Evolutionary conservation across 495 filamentous ascomycete species (phyloP), one percentile per base, ranked within the genome.

Genomic region (Neurospora tetraspora): DNA sequence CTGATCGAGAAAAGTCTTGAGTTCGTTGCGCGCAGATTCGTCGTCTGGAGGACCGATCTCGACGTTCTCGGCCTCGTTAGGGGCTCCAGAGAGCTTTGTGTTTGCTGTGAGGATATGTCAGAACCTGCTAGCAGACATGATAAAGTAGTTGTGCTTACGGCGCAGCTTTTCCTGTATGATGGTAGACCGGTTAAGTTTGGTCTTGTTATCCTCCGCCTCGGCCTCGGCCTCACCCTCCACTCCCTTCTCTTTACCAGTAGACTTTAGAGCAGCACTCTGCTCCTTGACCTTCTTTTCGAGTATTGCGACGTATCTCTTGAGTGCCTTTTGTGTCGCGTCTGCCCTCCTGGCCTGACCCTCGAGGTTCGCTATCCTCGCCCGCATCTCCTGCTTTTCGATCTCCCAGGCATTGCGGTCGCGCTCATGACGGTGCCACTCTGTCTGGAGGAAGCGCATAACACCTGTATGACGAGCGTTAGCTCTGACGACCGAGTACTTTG

Each of bases 351-450:
- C 87, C 70, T 96, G 93, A 71, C 96, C 96, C 79, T 99, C 96
- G 74, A 98, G 86, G 78, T 91, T 90, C n/a, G 94, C 96, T 82
- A 99, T 98, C 80, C 95, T 90, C 74, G 92, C 94, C 83, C 97
- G 98, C 96, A 99, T 99, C 85, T 98, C 96, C 73, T 96, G 96
- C 78, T 93, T 90, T 83, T 99, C 96, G 79, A 99, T 99, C 78
- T 98, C 96, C 96, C 96, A 99, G 27, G 93, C 91, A 81, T 99
- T 99, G 77, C 96, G 91, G 77, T 97, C 96, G 83, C 96, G 92
- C 81, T 99, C 96, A 78, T 98, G 95, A 75, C 93, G 91, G 81
- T 99, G 96, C 96, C 96, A 98, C 88, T 99, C 96, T 42, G 94
- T 95, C 85, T 98, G 96, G 40, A 99, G 90, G 81, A 98, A 98